Base-by-base conservation (phyloP, 345 rosid genomes). In the Moringa oleifera region DNA sequence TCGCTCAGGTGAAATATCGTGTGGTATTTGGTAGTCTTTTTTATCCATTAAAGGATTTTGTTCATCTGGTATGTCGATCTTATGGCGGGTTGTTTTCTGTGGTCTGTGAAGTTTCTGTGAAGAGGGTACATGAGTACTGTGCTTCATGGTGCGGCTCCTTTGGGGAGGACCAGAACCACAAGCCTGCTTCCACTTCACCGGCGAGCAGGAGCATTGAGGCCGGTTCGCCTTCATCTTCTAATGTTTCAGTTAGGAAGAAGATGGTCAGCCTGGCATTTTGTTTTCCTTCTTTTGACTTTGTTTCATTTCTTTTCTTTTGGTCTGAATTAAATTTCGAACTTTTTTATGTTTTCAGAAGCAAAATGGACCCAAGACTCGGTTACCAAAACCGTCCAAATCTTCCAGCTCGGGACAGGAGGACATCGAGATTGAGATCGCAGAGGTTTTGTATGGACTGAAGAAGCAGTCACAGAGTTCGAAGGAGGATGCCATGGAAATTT, bases 371-470 rank as follows among this genome's bases (percentile, higher is more conserved):
- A 78, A 68, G 75, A 73, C 71, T 57, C 66, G 74, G 57, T 57
- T 72, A 51, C 78, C 80, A 0, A 77, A 79, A 66, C 59, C 58
- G 45, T 69, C 78, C 17, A 80, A 67, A 59, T 71, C 78, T 20
- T 64, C 79, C 4, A 72, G 64, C 52, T 57, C 80, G n/a, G 60
- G 20, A 20, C 78, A 83, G 60, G 82, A 83, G 18, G 85, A 77
- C 62, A 64, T 85, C 18, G 91, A 85, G 82, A 72, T 85, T 62
- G 88, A 85, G 68, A 78, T 85, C 24, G 91, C 91, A 0, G 85
- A 85, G 70, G 83, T 85, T 49, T 72, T 83, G 51, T 85, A 63
- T 21, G 85, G 85, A 12, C 53, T 85, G 52, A 79, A 18, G 73
- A 81, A 71, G 64, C 88, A 81, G 23, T 62, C 83, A 20, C 80